Base-by-base conservation (phyloP, 305 asterid genomes). In the Plantago lanceolata region DNA sequence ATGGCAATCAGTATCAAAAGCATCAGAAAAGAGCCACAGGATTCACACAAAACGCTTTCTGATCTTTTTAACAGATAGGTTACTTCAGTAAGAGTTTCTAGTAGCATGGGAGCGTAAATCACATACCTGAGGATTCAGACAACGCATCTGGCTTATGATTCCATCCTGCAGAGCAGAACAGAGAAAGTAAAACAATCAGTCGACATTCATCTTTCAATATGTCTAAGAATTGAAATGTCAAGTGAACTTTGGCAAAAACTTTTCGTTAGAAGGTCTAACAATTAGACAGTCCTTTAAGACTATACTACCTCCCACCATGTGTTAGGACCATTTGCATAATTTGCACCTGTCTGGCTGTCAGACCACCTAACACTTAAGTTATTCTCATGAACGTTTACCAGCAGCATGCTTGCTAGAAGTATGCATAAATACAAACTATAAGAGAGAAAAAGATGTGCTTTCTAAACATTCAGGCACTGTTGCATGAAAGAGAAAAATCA, bases 51-150 rank as follows among this genome's bases (percentile, higher is more conserved):
- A 35, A 5, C 7, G 44, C 44, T 35, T 35, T 35, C 37, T 14
- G 19, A 18, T 54, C 19, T 24, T 54, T 54, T n/a, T n/a, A 11
- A 26, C 37, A 54, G 59, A 54, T 53, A 53, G n/a, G 15, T 54
- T 54, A 31, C 35, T 4, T 8, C 13, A 6, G 44, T 35, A 8
- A 35, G 44, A 35, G 44, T 35, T 35, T 35, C 44, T 35, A 35
- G 44, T 35, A 35, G 44, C 9, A 35, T 7, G 44, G 2, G 9
- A 35, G 9, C 44, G 7, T n/a, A n/a, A 35, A 35, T 7, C 44
- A 35, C 44, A 35, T 35, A 92, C 98, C 98, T 93, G 99, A 56
- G 99, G 99, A 77, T 84, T 93, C 71, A 93, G 69, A 62, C 81
- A 80, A 26, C 64, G 72, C 95, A 89, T 84, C 68, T 82, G 84